Evolutionary conservation across 2,329 filamentous ascomycete genomes (phyloP).

Genomic region (Calonectria montana): DNA sequence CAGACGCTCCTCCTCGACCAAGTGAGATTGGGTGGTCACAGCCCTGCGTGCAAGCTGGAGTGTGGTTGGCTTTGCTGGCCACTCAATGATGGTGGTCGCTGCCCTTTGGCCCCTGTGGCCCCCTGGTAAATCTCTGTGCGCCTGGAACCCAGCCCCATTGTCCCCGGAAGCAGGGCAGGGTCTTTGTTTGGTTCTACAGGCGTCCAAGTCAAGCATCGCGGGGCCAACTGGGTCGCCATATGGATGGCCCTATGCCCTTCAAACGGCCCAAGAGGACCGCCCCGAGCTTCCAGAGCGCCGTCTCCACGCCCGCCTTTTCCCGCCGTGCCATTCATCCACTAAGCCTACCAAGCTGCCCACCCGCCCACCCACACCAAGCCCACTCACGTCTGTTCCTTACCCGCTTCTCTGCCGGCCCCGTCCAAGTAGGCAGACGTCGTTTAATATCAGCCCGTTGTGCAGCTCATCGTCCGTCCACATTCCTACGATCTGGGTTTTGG

Average conservation of each 20-base stretch:
- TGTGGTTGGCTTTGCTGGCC: constrained; percentile 32
- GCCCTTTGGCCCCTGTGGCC: constrained; percentile 8
- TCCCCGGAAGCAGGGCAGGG: constrained; percentile 21
- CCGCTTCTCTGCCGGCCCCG: constrained; percentile 35
- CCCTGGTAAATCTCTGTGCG: constrained; percentile 12
- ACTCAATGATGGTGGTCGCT: constrained; percentile 30
- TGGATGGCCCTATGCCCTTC: constrained; percentile 9
- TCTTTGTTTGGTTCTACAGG: constrained; percentile 16
- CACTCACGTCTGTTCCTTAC: constrained; percentile 34
- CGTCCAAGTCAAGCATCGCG: constrained; percentile 15
- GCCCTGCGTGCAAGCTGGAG: constrained; percentile 38
- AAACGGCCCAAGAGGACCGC: constrained; percentile 12
- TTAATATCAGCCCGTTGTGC: constrained; percentile 39
- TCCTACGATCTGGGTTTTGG: constrained; percentile 33
- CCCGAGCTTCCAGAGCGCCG: constrained; percentile 18
- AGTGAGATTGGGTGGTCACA: constrained; percentile 36
- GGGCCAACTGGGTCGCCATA: constrained; percentile 7
- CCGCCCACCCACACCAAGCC: constrained; percentile 37
- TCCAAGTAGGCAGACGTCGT: constrained; percentile 33
- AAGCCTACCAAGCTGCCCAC: constrained; percentile 32
- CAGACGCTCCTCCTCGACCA: constrained; percentile 14
- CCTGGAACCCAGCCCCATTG: constrained; percentile 31
- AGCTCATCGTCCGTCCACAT: constrained; percentile 31
- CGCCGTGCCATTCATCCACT: constrained; percentile 34
- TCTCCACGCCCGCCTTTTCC: constrained; percentile 34